A percentile compares a stretch with the other conserved stretches of the same genome.
phyloP scores from a whole-genome alignment of 768 basidiomycete genomes.

The Suillus tomentosus region DNA sequence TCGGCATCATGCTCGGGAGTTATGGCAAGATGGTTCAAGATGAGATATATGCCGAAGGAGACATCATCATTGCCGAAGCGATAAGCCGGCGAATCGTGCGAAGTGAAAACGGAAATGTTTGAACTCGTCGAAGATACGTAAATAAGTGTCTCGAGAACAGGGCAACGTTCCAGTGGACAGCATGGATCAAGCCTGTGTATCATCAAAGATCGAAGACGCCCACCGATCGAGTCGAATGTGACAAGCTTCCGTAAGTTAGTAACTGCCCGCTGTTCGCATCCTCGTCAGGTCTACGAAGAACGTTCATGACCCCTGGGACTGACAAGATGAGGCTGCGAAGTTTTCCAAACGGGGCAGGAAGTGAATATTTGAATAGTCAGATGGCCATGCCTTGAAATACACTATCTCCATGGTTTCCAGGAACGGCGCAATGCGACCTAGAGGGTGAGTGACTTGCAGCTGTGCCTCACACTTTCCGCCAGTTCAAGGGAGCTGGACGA shows the following conservation, averaged over 20 bases:
- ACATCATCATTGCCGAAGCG: neutral
- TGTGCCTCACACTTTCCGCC: neutral
- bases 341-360: neutral
- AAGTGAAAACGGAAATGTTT: neutral
- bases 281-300: neutral
- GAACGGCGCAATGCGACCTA: neutral
- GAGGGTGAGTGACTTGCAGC: neutral
- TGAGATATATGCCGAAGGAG: neutral
- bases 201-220: slow-evolving; percentile 1
- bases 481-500: neutral
- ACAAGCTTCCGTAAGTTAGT: neutral
- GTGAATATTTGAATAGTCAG: too few species aligned
- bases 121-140: slow-evolving; percentile 1
- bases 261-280: neutral
- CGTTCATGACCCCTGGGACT: neutral
- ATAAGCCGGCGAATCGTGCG: neutral
- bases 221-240: neutral
- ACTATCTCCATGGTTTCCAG: slow-evolving; percentile 3
- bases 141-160: neutral
- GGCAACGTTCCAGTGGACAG: neutral
- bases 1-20: too few species aligned
- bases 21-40: neutral
- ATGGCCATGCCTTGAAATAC: neutral
- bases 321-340: slow-evolving; percentile 7
- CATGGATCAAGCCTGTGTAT: slow-evolving; percentile 6